Conservation (phyloP, 2,329 filamentous ascomycete genomes). For the Lachnellula suecica region DNA sequence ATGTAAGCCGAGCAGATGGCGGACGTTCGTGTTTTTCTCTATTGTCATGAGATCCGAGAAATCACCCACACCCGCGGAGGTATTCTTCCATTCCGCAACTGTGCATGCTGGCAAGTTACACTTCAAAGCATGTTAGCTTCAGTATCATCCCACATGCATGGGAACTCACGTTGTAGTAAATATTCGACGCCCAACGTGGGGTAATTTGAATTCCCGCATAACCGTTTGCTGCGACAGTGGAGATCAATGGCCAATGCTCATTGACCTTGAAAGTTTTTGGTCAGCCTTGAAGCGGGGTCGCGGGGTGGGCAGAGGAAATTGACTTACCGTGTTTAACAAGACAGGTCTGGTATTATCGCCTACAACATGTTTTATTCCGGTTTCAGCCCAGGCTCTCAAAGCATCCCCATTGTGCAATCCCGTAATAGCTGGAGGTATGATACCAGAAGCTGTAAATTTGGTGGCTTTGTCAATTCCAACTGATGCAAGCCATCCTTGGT, state of each 20-base stretch:
- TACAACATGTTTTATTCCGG: slow-evolving; percentile 58
- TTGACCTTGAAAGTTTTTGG: slow-evolving; percentile 23
- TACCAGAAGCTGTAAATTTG: slow-evolving; percentile 52
- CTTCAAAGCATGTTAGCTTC: slow-evolving; percentile 34
- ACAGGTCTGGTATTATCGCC: slow-evolving; percentile 60
- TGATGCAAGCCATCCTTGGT: slow-evolving; percentile 57
- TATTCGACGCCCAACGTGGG: slow-evolving; percentile 59
- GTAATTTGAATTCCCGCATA: slow-evolving; percentile 55
- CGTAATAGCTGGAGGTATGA: slow-evolving; percentile 64
- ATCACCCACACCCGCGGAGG: slow-evolving; percentile 52
- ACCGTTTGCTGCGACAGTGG: slow-evolving; percentile 49
- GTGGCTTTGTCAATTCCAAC: slow-evolving; percentile 46
- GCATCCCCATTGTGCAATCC: slow-evolving; percentile 64
- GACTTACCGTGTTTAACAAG: slow-evolving; percentile 51
- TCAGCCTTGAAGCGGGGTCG: slow-evolving; percentile 40
- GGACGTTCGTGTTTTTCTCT: slow-evolving; percentile 52
- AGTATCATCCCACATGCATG: slow-evolving; percentile 32
- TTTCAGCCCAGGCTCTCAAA: slow-evolving; percentile 56
- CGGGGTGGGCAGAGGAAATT: too few relatives aligned
- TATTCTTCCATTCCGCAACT: slow-evolving; percentile 58
- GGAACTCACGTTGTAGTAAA: slow-evolving; percentile 67
- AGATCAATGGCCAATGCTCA: slow-evolving; percentile 54
- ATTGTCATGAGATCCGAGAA: slow-evolving; percentile 51
- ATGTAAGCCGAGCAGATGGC: slow-evolving; percentile 54
- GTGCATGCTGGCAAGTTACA: slow-evolving; percentile 58